Evolutionary conservation across 1,284 basidiomycete species (phyloP).

Genomic region (Rhodotorula sp.): DNA sequence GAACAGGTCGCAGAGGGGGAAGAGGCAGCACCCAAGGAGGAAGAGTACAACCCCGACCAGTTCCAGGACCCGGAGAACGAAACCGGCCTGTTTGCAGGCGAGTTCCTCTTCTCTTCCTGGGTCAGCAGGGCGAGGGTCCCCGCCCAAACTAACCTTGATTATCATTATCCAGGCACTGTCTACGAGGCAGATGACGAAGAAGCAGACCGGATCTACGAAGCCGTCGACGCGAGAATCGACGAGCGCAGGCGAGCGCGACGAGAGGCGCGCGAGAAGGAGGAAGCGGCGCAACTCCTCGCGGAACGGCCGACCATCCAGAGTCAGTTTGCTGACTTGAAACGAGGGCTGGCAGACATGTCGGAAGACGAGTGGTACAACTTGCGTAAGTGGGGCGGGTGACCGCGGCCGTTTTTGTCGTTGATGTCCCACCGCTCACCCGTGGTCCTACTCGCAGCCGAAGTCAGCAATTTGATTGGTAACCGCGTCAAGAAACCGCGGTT

Average conservation of each 20-base stretch:
- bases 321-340: constrained; percentile 92
- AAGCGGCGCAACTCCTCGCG: constrained; percentile 68
- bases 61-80: constrained; percentile 98
- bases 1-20: constrained; percentile 75
- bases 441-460: constrained; percentile 69
- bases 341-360: constrained; percentile 77
- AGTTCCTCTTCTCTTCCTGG: neutral
- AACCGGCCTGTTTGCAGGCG: constrained; percentile 83
- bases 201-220: constrained; percentile 90
- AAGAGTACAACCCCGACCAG: constrained; percentile 79
- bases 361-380: constrained; percentile 88
- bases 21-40: constrained; percentile 57
- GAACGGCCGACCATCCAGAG: constrained; percentile 86
- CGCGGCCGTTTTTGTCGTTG: neutral
- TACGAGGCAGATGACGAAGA: constrained; percentile 98
- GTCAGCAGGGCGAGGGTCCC: neutral
- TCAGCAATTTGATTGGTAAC: constrained; percentile 90
- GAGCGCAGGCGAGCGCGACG: constrained; percentile 72
- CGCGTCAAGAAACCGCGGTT: constrained; percentile 68
- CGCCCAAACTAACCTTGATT: neutral
- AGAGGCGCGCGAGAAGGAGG: constrained; percentile 74
- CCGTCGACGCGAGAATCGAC: constrained; percentile 87
- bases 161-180: constrained; percentile 60
- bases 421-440: too few species aligned
- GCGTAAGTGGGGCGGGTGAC: constrained; percentile 15